Base-by-base conservation (phyloP, 768 basidiomycete species). In the Boletus vinaceobasis region DNA sequence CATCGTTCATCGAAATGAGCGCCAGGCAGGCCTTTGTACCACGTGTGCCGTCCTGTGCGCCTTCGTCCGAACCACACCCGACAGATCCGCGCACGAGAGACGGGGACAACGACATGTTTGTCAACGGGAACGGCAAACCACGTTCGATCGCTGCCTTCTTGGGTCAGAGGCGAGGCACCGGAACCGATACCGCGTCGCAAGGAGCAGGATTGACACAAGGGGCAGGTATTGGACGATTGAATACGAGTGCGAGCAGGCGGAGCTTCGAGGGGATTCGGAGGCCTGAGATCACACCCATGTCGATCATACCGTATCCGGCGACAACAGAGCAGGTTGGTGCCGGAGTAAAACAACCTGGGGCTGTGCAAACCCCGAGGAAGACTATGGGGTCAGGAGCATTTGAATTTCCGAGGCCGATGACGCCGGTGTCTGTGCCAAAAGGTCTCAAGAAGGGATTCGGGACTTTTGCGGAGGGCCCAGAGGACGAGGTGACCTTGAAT, bases 1-100 rank as follows among this genome's bases (percentile, higher is more conserved):
- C 11, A 7, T 13, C 33, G 10, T 54, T 8, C 31, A 10, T 43
- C 27, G 21, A 36, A 11, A 69, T 69, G 67, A 69, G 68, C 35
- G 64, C 67, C 2, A 23, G 67, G 46, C 68, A 68, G 15, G 58
- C 62, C 7, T 69, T 69, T 48, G 10, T 61, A 32, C 68, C 67
- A 5, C 65, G 57, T 7, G 45, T 64, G 1, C 48, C 57, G 10
- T 66, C 67, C 10, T 38, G 52, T 33, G 14, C 44, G 8, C 45
- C 43, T 14, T 36, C 44, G 11, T 52, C 61, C 9, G 58, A 62
- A 21, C 27, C 39, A 27, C 55, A 38, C n/a, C 23, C 53, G 0
- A 37, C 50, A 11, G 61, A 59, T 26, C 17, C 26, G 4, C 43
- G 15, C 27, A 19, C 43, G 21, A 48, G 37, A 37, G 59, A 67